phyloP scores from a whole-genome alignment of 306 rosid genomes.

The Sicyos edulis region DNA sequence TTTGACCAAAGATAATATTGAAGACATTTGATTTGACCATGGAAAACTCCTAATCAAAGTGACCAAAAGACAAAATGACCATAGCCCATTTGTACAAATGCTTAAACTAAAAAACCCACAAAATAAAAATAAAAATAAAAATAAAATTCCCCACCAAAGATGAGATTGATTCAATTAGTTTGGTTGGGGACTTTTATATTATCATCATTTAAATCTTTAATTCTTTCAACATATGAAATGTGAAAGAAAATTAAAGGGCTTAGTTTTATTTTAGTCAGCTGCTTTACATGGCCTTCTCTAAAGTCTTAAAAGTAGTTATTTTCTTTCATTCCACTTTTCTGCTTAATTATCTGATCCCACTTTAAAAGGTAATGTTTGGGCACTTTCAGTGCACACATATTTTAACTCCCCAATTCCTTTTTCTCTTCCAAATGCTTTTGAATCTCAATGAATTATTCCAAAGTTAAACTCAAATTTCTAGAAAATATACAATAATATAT shows the following conservation, averaged over 20 bases:
- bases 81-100: not conserved
- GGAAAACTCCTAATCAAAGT: not conserved
- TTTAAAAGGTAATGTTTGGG: no score
- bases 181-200: slow-evolving; percentile 1
- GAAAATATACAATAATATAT: not conserved
- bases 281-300: slow-evolving; percentile 26
- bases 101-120: not conserved
- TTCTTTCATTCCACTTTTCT: slow-evolving; percentile 15
- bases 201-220: not conserved
- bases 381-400: slow-evolving; percentile 8
- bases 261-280: slow-evolving; percentile 23
- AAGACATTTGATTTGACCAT: not conserved
- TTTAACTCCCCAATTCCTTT: not conserved
- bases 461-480: not conserved
- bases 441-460: not conserved
- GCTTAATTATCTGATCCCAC: no score
- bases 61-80: not conserved
- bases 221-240: not conserved
- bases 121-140: not conserved
- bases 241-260: slow-evolving; percentile 1
- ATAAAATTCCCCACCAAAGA: not conserved
- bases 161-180: not conserved
- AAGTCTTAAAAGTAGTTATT: slow-evolving; percentile 23
- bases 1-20: not conserved
- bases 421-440: not conserved